Base-by-base conservation (phyloP, 768 basidiomycete species). In the Scleroderma bovista region DNA sequence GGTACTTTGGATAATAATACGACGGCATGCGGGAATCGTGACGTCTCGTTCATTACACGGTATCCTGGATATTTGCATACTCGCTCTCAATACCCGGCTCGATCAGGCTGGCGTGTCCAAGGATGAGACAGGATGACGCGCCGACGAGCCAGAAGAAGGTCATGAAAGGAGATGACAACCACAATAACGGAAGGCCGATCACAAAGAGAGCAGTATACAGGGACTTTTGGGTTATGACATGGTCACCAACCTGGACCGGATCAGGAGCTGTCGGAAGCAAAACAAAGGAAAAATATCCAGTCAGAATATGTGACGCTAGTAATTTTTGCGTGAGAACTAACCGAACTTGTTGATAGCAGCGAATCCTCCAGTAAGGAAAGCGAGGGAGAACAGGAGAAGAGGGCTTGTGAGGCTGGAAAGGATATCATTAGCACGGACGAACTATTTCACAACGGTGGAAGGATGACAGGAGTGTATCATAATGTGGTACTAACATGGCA, bases 51-150 rank as follows among this genome's bases (percentile, higher is more conserved):
- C 23, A 40, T 70, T 70, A 84, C 44, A 86, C 86, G 31, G 64
- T 62, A 42, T 86, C 87, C 66, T 87, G 79, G n/a, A 92, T 86
- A 38, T 72, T 62, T 3, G 86, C 83, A 58, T 96, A 96, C 66
- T 95, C 93, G 71, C 87, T 89, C 71, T 98, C 95, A 47, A 96
- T 80, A 23, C 95, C 95, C 2, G 94, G 95, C 68, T 98, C 95
- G 54, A 97, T 82, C 54, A 97, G 54, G 49, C 78, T 79, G 2
- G 95, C 95, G 62, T 98, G 95, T 10, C 75, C 82, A 54, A 95
- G 73, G 60, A 98, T 89, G 53, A 95, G 72, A 53, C 94, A 75
- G 17, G 80, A 77, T 1, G 90, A 93, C 1, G 88, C 86, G 17
- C 93, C 93, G 52, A 95, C 84, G 58, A 97, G 77, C 91, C 92